Percentiles rank a stretch among this genome's conserved stretches.
phyloP scores from a whole-genome alignment of 176 grass and related monocot species.

The Bromus sterilis region DNA sequence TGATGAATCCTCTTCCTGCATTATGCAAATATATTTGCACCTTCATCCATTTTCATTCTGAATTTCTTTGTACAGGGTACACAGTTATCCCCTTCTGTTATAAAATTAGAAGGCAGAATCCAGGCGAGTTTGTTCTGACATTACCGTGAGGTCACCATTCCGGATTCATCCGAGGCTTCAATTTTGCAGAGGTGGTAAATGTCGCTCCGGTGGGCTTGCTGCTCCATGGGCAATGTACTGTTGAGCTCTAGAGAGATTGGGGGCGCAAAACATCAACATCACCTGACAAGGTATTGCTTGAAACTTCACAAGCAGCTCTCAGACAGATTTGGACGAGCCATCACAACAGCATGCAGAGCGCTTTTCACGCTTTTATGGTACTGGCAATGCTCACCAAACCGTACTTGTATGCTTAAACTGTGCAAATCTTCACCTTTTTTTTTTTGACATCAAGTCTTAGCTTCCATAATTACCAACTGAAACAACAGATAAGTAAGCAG shows the following conservation, averaged over 20 bases:
- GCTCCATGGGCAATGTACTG: conserved; percentile 60
- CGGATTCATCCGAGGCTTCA: conserved; percentile 94
- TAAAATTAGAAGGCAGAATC: conserved; percentile 77
- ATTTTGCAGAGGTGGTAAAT: conserved; percentile 95
- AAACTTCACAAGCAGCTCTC: conserved; percentile 52
- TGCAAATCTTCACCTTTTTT: conserved; percentile 41
- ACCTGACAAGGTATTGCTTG: conserved; percentile 70
- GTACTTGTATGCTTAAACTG: conserved; percentile 66
- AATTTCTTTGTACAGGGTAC: conserved; percentile 58
- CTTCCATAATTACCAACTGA: no score
- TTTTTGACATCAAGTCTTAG: no score
- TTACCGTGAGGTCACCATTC: conserved; percentile 79
- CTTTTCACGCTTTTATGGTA: conserved; percentile 79
- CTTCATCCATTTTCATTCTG: not conserved
- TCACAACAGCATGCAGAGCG: not conserved
- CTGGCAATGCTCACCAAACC: conserved; percentile 70
- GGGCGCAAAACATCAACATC: conserved; percentile 74
- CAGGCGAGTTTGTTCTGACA: conserved; percentile 83
- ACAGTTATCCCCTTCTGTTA: conserved; percentile 81
- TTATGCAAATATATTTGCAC: conserved; percentile 8
- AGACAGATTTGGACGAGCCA: conserved; percentile 39
- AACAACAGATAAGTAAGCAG: no score
- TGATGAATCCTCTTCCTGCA: not conserved
- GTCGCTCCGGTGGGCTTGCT: conserved; percentile 82
- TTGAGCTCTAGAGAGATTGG: conserved; percentile 72